A percentile compares a stretch with the other conserved stretches of the same genome.
These are phyloP conservation scores for Alternaria longipes DNA, from an alignment of 2,329 filamentous ascomycete species.

Conservation along the genomic window DNA sequence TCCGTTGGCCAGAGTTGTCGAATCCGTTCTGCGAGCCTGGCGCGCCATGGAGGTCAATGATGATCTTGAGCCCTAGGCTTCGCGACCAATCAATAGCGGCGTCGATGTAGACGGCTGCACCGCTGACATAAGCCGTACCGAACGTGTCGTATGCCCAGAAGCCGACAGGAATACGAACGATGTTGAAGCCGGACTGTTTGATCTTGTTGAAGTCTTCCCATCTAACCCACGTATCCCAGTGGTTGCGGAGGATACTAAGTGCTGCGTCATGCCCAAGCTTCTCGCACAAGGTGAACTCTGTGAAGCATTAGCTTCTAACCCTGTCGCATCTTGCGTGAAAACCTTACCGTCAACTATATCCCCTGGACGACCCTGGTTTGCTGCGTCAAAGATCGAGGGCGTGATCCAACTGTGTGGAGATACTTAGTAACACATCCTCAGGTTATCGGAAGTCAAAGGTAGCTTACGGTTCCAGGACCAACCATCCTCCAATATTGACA, in stretches of 20 bases:
- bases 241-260: constrained; percentile 56
- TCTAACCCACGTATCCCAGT: constrained; percentile 62
- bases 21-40: constrained; percentile 69
- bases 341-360: constrained; percentile 53
- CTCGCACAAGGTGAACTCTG: constrained; percentile 61
- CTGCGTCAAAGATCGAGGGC: constrained; percentile 62
- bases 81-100: constrained; percentile 66
- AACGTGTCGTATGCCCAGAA: constrained; percentile 67
- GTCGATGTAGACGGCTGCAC: constrained; percentile 64
- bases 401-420: constrained; percentile 61
- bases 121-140: constrained; percentile 61
- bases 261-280: constrained; percentile 59
- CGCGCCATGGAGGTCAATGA: constrained; percentile 67
- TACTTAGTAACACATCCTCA: not conserved
- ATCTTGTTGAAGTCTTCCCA: constrained; percentile 66
- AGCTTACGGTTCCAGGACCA: constrained; percentile 57
- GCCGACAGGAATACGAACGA: constrained; percentile 67
- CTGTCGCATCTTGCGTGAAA: not conserved
- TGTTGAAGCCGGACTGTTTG: constrained; percentile 65
- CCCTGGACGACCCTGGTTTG: constrained; percentile 32
- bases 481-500: constrained; percentile 62
- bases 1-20: constrained; percentile 67
- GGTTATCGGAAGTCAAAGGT: not conserved
- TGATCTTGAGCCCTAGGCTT: constrained; percentile 62
- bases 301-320: not conserved